Evolutionary conservation across 306 rosid species (phyloP).

Genomic region (Ceratonia siliqua): DNA sequence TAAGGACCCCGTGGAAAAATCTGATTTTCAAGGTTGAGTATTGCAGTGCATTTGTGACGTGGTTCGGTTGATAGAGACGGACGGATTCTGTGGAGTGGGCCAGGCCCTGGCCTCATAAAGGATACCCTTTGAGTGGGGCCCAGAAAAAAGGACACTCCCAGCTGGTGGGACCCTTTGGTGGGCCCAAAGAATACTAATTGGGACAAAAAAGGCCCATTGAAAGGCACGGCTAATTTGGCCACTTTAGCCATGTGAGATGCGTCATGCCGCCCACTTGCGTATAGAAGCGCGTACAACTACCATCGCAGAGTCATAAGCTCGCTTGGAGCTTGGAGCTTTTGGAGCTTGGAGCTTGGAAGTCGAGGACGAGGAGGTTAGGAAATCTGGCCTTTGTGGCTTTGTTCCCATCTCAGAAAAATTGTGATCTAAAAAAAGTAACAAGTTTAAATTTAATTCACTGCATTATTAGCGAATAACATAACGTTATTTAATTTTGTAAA

Average conservation of each 20-base stretch:
- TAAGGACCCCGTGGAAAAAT: not conserved
- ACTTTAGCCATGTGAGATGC: not conserved
- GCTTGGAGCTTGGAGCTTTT: too few relatives aligned
- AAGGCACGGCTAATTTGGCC: not conserved
- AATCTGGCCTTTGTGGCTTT: too few relatives aligned
- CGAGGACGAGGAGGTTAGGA: too few relatives aligned
- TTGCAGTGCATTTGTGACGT: conserved; percentile 1
- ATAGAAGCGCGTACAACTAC: not conserved
- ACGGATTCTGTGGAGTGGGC: not conserved
- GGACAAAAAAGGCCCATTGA: conserved; percentile 25
- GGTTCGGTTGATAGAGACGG: not conserved
- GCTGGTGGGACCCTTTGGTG: not conserved
- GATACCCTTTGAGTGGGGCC: conserved; percentile 22
- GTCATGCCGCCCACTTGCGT: not conserved
- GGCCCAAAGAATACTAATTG: not conserved
- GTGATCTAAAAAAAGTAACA: too few relatives aligned
- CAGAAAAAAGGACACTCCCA: not conserved
- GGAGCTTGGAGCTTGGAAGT: too few relatives aligned
- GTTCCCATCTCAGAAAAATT: too few relatives aligned
- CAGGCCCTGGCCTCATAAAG: not conserved
- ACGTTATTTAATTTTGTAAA: too few relatives aligned
- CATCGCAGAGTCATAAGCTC: not conserved
- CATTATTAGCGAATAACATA: too few relatives aligned
- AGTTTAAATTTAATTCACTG: too few relatives aligned
- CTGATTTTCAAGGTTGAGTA: not conserved